Base-by-base conservation (phyloP, 345 rosid genomes). In the Barbarea vulgaris region DNA sequence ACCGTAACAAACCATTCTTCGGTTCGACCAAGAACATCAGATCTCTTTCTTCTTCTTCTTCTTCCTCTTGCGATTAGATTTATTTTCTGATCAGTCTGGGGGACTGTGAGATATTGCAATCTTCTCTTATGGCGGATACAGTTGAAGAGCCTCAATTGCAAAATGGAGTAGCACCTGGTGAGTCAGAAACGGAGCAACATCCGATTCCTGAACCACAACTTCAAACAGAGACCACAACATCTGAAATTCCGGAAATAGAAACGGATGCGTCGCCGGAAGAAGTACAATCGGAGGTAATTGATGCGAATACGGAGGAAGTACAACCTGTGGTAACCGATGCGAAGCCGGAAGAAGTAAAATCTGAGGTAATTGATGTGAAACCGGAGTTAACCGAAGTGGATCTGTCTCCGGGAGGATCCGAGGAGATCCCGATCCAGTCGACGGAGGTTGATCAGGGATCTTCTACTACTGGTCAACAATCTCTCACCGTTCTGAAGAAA, bases 61-160 rank as follows among this genome's bases (percentile, higher is more conserved):
- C 59, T 1, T 69, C 62, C 13, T 39, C 53, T 27, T 27, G 39
- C 8, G 41, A 74, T 41, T 15, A 12, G 69, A 53, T 39, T 39
- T 73, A 9, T 27, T 36, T 27, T 59, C 25, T 48, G 62, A 66
- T 75, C 61, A 48, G 52, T 67, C n/a, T n/a, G 30, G 47, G 52
- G n/a, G 6, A 30, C 69, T 59, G 60, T 34, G 17, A 63, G 42
- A 63, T 54, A 31, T 42, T 55, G 25, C 71, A 37, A 24, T 22
- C 30, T 36, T 60, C 48, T 60, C 53, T 70, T 53, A 86, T 88
- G 93, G 81, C 91, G 28, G 62, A 82, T 34, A 18, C 73, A 25
- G 34, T 67, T 17, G 88, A 84, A 44, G 87, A 81, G 27, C 64
- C 87, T 65, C 85, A 85, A 55, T 69, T 84, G 68, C 80, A 71